Conservation (phyloP, 148 eudicot genomes). For the Cornus suecica region DNA sequence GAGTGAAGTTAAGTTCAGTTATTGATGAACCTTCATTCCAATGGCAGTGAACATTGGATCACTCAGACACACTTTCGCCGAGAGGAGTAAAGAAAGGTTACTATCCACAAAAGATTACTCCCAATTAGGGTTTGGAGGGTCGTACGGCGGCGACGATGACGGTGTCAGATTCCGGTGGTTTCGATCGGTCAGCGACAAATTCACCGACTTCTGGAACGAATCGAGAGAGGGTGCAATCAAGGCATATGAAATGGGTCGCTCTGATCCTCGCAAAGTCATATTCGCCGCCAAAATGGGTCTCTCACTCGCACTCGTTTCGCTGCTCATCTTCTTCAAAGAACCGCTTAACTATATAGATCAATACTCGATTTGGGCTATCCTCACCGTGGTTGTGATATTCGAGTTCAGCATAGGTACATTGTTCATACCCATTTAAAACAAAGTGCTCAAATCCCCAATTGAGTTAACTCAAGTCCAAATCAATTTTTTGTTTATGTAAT, state of each 20-base stretch:
- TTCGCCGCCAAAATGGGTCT: conserved; percentile 34
- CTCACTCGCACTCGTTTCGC: conserved; percentile 26
- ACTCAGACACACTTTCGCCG: neutral
- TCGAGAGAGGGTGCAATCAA: conserved; percentile 15
- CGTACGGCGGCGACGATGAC: neutral
- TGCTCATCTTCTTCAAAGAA: conserved; percentile 28
- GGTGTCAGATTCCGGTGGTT: neutral
- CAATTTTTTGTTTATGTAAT: too few relatives aligned
- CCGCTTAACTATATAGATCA: conserved; percentile 15
- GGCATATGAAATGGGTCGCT: conserved; percentile 33
- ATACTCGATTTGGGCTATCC: conserved; percentile 40
- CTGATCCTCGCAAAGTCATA: conserved; percentile 32
- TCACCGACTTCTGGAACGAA: conserved; percentile 11
- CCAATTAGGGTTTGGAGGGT: neutral
- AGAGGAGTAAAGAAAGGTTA: neutral
- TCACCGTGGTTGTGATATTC: conserved; percentile 42
- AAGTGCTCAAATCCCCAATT: too few relatives aligned
- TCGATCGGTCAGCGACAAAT: conserved; percentile 8
- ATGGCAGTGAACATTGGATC: neutral
- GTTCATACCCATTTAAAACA: neutral
- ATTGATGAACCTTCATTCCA: neutral
- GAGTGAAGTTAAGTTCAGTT: too few relatives aligned
- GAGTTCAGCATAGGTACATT: conserved; percentile 35
- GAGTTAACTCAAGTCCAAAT: too few relatives aligned
- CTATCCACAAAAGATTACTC: neutral